Evolutionary conservation across 768 basidiomycete genomes (phyloP), one percentile per base, ranked within the genome.

Genomic region (Boletus subparvulus): DNA sequence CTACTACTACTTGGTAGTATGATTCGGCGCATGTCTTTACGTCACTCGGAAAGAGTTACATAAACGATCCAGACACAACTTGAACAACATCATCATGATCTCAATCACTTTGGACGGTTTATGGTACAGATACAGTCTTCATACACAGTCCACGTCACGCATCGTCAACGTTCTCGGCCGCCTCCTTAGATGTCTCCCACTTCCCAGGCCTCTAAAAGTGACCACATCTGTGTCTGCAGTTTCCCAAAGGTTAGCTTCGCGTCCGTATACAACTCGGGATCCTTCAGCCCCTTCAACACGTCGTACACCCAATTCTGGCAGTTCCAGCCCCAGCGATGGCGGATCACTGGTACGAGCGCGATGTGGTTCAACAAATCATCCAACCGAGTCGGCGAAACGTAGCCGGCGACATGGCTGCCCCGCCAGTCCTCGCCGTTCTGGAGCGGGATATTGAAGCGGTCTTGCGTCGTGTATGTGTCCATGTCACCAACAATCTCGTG

Each of bases 161-260:
- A 19, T 32, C 30, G 30, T 28, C 45, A 46, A 30, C 45, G 32
- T 30, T 11, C 39, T 4, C 10, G n/a, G 5, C 40, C 6, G 19
- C n/a, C 35, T 30, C 7, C 30, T 55, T 41, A 68, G 26, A 70
- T 67, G 24, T 71, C 65, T 0, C 61, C 64, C 39, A 47, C 21
- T n/a, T 71, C 71, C 70, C 67, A 71, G 6, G 69, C 69, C 49
- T 71, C 71, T 47, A 73, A 47, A 1, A 71, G 45, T 26, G 53
- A 63, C 47, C 39, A 36, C 71, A 71, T 73, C 24, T 71, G 71
- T 14, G 59, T 55, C 46, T 73, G 69, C 37, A 73, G 33, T 10
- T 33, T 52, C 17, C 28, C 55, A 39, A 64, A 54, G 1, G 54
- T 60, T 35, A 69, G 17, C n/a, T 51, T 50, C 36, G 2, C 51